Base-by-base conservation (phyloP, 805 yeast genomes). In the Blastobotrys terrestris region DNA sequence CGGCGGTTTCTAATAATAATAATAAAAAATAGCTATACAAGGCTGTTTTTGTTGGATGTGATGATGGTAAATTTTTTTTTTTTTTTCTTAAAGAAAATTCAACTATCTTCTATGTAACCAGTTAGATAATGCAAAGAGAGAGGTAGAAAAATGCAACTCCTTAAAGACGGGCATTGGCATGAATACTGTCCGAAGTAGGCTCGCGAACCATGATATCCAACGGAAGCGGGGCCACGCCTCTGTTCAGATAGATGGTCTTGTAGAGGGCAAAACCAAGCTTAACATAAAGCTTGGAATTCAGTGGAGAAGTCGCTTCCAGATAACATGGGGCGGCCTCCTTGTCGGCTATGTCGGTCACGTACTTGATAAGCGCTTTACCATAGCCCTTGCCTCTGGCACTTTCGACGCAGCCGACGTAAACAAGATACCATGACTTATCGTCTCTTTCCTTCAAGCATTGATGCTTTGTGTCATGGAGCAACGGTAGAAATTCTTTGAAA, bases 381-480 rank as follows among this genome's bases (percentile, higher is more conserved):
- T 78, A 71, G 19, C 84, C 84, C 60, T 77, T 77, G 50, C 85
- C 85, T 61, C 81, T 70, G 68, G 81, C 81, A 42, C 73, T 64
- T 5, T 83, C 82, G 44, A 77, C 68, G 20, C 81, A 79, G 43
- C 84, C 84, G 50, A 81, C 71, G 62, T 81, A 84, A 46, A 77
- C 72, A 56, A 81, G 69, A 62, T 81, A 81, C 84, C 85, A 81
- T 50, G 79, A 66, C 44, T 69, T 63, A 45, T 65, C 67, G 47
- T 64, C 66, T 15, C 69, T 68, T 3, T 72, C 71, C 20, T 74
- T 72, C 49, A 81, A 64, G 14, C 76, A 76, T 16, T 72, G 71
- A 16, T 48, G 44, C 55, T 79, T 72, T 50, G 73, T 74, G 35
- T 73, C 66, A 35, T 68, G 72, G 58, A 80, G 71, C 49, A 74